phyloP scores from a whole-genome alignment of 768 basidiomycete species.

The Favolaschia claudopus region DNA sequence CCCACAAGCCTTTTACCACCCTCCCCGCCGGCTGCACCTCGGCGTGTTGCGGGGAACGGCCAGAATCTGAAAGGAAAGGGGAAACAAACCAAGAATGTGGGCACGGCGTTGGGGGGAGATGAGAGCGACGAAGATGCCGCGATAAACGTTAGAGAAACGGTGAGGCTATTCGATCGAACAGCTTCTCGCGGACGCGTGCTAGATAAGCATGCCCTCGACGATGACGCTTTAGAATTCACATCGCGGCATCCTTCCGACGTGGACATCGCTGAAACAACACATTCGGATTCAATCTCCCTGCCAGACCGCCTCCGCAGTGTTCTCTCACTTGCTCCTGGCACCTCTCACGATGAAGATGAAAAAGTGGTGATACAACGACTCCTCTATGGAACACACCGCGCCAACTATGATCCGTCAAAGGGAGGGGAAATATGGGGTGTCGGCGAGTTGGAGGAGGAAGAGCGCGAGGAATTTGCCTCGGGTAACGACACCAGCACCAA shows the following conservation, averaged over 20 bases:
- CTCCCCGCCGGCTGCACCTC: slow-evolving; percentile 64
- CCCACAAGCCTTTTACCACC: slow-evolving; percentile 60
- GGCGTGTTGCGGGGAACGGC: slow-evolving; percentile 26
- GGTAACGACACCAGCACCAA: neutral
- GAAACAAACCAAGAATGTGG: slow-evolving; percentile 28
- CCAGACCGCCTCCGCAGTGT: slow-evolving; percentile 67
- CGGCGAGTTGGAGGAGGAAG: slow-evolving; percentile 63
- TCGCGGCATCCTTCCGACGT: slow-evolving; percentile 28
- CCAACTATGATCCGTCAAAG: slow-evolving; percentile 65
- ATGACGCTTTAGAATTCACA: slow-evolving; percentile 37
- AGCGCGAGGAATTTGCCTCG: slow-evolving; percentile 29
- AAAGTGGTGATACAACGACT: slow-evolving; percentile 65
- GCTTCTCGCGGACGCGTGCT: slow-evolving; percentile 3
- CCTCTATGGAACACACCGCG: slow-evolving; percentile 59
- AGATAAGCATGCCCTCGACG: slow-evolving; percentile 3
- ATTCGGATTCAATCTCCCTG: slow-evolving; percentile 65
- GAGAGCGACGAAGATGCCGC: slow-evolving; percentile 37
- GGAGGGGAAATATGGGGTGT: slow-evolving; percentile 82
- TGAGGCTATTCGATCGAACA: slow-evolving; percentile 16
- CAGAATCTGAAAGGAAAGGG: slow-evolving; percentile 38
- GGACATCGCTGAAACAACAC: slow-evolving; percentile 35
- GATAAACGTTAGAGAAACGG: slow-evolving; percentile 1
- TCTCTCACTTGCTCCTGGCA: slow-evolving; percentile 63
- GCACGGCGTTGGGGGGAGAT: slow-evolving; percentile 37
- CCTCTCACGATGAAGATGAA: slow-evolving; percentile 55